phyloP scores from a whole-genome alignment of 441 rosid genomes.

The Gossypium davidsonii region DNA sequence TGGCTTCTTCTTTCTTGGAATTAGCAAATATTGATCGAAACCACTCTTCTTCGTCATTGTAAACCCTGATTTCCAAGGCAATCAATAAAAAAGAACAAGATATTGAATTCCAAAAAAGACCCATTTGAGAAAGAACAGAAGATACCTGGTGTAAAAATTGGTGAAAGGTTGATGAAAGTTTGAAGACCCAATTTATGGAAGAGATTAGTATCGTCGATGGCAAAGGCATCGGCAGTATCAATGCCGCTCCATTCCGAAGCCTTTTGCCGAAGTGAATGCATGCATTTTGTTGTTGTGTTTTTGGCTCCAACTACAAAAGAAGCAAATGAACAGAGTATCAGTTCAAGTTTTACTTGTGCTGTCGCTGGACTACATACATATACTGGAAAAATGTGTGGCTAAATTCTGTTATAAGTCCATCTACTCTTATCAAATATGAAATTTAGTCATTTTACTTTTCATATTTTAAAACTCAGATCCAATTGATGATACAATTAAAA shows the following conservation, averaged over 20 bases:
- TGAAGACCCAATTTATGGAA: slow-evolving; percentile 73
- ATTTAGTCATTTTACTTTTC: too few species aligned
- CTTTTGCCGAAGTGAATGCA: slow-evolving; percentile 78
- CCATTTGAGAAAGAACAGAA: background rate
- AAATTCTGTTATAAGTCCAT: too few species aligned
- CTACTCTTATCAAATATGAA: too few species aligned
- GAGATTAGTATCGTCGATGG: slow-evolving; percentile 63
- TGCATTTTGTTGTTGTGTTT: background rate
- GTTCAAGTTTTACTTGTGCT: too few species aligned
- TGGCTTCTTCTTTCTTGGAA: slow-evolving; percentile 79
- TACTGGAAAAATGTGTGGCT: too few species aligned
- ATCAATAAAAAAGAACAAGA: background rate
- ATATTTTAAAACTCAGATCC: too few species aligned
- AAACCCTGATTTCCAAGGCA: slow-evolving; percentile 46
- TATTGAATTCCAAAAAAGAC: background rate
- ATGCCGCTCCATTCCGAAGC: slow-evolving; percentile 89
- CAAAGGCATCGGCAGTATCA: slow-evolving; percentile 58
- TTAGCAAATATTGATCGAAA: slow-evolving; percentile 63
- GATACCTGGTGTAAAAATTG: slow-evolving; percentile 73
- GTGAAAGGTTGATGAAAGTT: slow-evolving; percentile 69
- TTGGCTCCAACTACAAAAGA: too few species aligned
- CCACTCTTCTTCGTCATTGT: slow-evolving; percentile 82
- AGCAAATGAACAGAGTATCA: too few species aligned
- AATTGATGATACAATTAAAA: too few species aligned
- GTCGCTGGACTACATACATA: too few species aligned